Conservation (phyloP, 225 moss, liverwort and hornwort genomes). For the Rhytidiadelphus loreus region DNA sequence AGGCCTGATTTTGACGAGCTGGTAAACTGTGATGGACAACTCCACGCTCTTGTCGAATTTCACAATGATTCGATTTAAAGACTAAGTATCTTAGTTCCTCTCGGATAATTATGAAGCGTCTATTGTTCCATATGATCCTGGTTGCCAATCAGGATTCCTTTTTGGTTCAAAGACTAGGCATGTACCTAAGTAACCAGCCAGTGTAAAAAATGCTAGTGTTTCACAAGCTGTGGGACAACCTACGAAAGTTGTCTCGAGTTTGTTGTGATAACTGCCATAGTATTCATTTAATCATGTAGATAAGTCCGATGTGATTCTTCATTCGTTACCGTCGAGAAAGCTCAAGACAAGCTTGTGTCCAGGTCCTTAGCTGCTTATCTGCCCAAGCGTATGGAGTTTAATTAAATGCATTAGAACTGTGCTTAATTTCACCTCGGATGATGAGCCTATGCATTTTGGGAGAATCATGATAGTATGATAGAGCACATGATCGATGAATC, state of each 20-base stretch:
- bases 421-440: background rate
- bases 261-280: slow-evolving; percentile 10
- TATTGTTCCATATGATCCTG: background rate
- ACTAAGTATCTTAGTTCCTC: background rate
- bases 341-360: background rate
- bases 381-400: background rate
- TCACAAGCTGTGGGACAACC: slow-evolving; percentile 6
- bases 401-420: background rate
- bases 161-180: slow-evolving; percentile 9
- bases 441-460: background rate
- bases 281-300: slow-evolving; percentile 20
- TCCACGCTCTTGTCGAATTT: background rate
- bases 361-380: background rate
- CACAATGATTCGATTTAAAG: background rate
- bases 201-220: slow-evolving; percentile 6
- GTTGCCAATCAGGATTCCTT: background rate
- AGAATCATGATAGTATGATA: background rate
- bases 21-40: background rate
- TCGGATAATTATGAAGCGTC: slow-evolving; percentile 4
- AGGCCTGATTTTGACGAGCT: slow-evolving; percentile 4
- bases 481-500: background rate
- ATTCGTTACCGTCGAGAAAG: background rate
- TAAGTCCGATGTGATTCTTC: background rate
- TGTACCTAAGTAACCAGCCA: background rate
- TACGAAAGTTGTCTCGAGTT: slow-evolving; percentile 7